Evolutionary conservation across 352 stramenopile species (phyloP).

Genomic region (Phytophthora pisi): DNA sequence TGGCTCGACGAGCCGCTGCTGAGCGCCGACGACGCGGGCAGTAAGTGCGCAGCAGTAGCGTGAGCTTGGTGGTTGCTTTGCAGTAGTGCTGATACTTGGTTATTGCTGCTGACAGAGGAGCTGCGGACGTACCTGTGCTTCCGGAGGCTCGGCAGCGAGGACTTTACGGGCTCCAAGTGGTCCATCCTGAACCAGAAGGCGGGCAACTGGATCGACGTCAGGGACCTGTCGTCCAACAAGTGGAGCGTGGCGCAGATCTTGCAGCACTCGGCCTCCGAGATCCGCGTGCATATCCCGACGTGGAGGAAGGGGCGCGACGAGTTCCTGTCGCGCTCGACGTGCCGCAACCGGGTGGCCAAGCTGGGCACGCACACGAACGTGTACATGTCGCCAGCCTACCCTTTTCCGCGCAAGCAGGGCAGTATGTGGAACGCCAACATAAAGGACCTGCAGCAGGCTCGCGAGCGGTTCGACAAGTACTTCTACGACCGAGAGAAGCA

Average conservation of each 20-base stretch:
- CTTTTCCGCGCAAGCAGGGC: conserved; percentile 74
- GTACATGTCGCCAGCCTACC: conserved; percentile 83
- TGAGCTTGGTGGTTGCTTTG: neutral
- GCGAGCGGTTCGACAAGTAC: conserved; percentile 71
- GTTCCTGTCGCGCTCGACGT: conserved; percentile 62
- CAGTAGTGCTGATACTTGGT: neutral
- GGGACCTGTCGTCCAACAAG: conserved; percentile 74
- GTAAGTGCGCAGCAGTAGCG: conserved; percentile 21
- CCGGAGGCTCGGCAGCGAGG: conserved; percentile 64
- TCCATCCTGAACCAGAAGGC: conserved; percentile 68
- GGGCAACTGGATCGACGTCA: conserved; percentile 84
- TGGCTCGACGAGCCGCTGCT: conserved; percentile 55
- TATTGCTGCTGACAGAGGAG: conserved; percentile 35
- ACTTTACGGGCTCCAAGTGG: conserved; percentile 73
- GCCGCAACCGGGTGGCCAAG: conserved; percentile 69
- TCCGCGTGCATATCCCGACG: conserved; percentile 69
- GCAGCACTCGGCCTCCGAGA: conserved; percentile 61
- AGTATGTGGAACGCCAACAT: conserved; percentile 66
- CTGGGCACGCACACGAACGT: conserved; percentile 77
- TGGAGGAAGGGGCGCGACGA: conserved; percentile 80
- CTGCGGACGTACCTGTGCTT: conserved; percentile 78
- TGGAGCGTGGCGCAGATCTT: conserved; percentile 84
- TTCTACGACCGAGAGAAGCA: conserved; percentile 68
- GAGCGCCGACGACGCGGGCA: conserved; percentile 41
- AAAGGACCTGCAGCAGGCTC: conserved; percentile 67